These are phyloP conservation scores for Colletotrichum liriopes DNA, from an alignment of 2,329 filamentous ascomycete genomes.

Conservation along the genomic window DNA sequence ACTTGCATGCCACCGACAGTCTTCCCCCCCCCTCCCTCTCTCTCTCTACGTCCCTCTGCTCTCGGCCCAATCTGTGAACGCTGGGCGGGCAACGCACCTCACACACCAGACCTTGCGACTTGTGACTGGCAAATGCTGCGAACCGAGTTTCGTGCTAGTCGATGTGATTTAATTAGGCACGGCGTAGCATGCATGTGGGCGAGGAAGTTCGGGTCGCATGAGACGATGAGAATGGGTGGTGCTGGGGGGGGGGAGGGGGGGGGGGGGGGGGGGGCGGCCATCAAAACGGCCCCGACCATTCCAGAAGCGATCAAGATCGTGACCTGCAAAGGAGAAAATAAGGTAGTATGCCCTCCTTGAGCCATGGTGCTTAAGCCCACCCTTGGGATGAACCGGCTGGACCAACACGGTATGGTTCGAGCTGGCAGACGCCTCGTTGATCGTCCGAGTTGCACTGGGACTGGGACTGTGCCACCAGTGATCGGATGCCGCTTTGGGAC, in stretches of 20 bases:
- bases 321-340: slow-evolving; percentile 22
- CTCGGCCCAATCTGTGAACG: neutral
- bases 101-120: neutral
- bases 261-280: too few relatives aligned
- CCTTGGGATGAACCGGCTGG: slow-evolving; percentile 24
- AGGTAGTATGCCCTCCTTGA: slow-evolving; percentile 18
- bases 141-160: slow-evolving; percentile 4
- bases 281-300: slow-evolving; percentile 14
- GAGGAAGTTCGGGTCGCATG: slow-evolving; percentile 26
- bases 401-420: slow-evolving; percentile 24
- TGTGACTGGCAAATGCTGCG: slow-evolving; percentile 6
- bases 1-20: slow-evolving; percentile 19
- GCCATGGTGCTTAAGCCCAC: slow-evolving; percentile 11
- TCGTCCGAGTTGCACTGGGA: slow-evolving; percentile 35
- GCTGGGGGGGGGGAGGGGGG: too few relatives aligned
- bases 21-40: neutral
- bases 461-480: slow-evolving; percentile 17
- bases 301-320: slow-evolving; percentile 35
- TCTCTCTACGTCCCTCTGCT: neutral
- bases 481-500: slow-evolving; percentile 40
- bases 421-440: slow-evolving; percentile 28
- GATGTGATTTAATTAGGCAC: neutral
- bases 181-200: slow-evolving; percentile 11
- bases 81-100: neutral
- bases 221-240: neutral